Evolutionary conservation across 176 grass and related monocot genomes (phyloP).

Genomic region (Rhynchospora tenuis): DNA sequence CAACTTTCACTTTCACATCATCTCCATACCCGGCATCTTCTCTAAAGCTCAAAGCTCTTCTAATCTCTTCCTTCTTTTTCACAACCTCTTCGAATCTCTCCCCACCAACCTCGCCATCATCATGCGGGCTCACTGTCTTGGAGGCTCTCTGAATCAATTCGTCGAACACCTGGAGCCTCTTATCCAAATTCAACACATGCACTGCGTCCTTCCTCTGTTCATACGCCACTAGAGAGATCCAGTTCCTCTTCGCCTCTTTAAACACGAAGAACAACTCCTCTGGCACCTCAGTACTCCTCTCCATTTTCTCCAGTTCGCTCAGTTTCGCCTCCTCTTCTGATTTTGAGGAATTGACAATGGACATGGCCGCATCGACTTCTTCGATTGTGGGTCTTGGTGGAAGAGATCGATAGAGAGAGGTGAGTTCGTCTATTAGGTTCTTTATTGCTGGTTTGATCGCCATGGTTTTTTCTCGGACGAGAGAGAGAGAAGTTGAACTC

Average conservation of each 20-base stretch:
- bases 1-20: constrained; percentile 23
- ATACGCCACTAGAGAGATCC: constrained; percentile 39
- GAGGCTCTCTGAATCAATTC: constrained; percentile 77
- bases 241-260: constrained; percentile 63
- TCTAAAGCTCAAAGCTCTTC: constrained; percentile 15
- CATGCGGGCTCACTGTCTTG: constrained; percentile 9
- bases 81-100: constrained; percentile 4
- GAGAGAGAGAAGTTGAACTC: background rate
- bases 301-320: constrained; percentile 34
- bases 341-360: constrained; percentile 49
- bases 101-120: background rate
- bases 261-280: constrained; percentile 60
- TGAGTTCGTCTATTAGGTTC: constrained; percentile 62
- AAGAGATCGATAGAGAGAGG: constrained; percentile 54
- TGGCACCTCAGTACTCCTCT: constrained; percentile 29
- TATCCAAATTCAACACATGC: constrained; percentile 69
- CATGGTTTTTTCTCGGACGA: background rate
- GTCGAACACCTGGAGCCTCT: constrained; percentile 63
- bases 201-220: constrained; percentile 82
- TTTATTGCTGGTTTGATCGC: constrained; percentile 22
- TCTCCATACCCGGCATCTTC: background rate
- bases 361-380: constrained; percentile 68
- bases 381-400: constrained; percentile 66
- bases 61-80: constrained; percentile 28
- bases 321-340: constrained; percentile 58